Base-by-base conservation (phyloP, 352 stramenopile genomes). In the Pythium periplocum region DNA sequence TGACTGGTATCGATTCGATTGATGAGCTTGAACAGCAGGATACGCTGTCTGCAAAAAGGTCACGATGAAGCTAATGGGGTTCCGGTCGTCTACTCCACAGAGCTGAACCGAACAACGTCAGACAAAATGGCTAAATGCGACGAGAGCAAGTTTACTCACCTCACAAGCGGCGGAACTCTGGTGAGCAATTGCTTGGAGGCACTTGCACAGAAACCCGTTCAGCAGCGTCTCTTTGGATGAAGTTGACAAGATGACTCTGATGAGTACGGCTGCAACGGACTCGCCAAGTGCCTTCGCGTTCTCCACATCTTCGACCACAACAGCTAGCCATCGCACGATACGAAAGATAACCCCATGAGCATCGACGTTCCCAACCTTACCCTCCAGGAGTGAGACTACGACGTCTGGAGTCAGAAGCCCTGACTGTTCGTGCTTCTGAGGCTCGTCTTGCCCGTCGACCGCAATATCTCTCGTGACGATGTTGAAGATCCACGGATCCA, bases 241-340 rank as follows among this genome's bases (percentile, higher is more conserved):
- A 7, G 64, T 69, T 7, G 71, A 53, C 7, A 62, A 45, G 3
- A 80, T 45, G 30, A 88, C 57, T 31, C 73, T 70, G 30, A 80
- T 57, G 12, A 83, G 48, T 0, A 71, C 26, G 0, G 48, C 41
- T n/a, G 73, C 50, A 8, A 44, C 55, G 35, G 53, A 48, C 43
- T 85, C 73, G 5, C 73, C 75, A 7, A 90, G 57, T 3, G 56
- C 64, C 2, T 46, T 54, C 0, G 75, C 75, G 41, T 86, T 86
- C 17, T 38, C 45, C 10, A 67, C 61, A 3, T 67, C 41, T 35
- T 78, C 62, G 10, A 87, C 65, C 0, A 83, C 50, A 10, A 68
- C 38, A 40, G 66, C 61, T 3, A 90, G 55, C 75, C 75, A 90
- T 36, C 77, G 75, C 48, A 83, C 39, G 6, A 78, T 39, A 26